These are phyloP conservation scores for Epichloe brachyelytri DNA, from an alignment of 2,329 filamentous ascomycete species.

Conservation along the genomic window DNA sequence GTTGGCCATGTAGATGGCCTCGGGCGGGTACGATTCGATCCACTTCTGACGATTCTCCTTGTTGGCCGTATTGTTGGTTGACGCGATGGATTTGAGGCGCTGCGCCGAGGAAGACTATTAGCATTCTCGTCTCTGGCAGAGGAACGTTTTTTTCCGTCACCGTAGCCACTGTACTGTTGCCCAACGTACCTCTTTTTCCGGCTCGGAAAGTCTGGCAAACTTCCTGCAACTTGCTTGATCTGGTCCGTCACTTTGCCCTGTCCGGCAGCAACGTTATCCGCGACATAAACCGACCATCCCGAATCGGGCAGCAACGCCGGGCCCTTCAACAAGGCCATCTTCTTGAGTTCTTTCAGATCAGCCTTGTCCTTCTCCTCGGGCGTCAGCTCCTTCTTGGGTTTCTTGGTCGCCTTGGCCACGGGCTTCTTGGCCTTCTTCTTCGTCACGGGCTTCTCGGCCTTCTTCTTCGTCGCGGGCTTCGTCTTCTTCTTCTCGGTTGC, in stretches of 20 bases:
- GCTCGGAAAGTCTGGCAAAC: constrained; percentile 27
- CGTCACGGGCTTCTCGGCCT: constrained; percentile 35
- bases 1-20: constrained; percentile 33
- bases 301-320: constrained; percentile 20
- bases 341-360: constrained; percentile 24
- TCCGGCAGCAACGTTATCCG: constrained; percentile 15
- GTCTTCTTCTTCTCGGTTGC: constrained; percentile 11
- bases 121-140: neutral
- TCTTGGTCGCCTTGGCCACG: constrained; percentile 40
- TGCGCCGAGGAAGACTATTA: constrained; percentile 5
- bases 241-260: constrained; percentile 7
- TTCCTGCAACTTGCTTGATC: constrained; percentile 16
- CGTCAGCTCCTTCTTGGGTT: constrained; percentile 19
- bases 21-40: constrained; percentile 30
- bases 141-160: neutral
- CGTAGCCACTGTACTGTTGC: neutral
- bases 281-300: constrained; percentile 27
- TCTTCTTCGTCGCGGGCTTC: constrained; percentile 15
- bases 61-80: constrained; percentile 30
- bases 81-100: constrained; percentile 19
- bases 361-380: constrained; percentile 26
- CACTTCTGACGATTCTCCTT: constrained; percentile 29
- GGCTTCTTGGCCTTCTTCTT: constrained; percentile 15
- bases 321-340: constrained; percentile 27
- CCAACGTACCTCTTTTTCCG: constrained; percentile 31